Evolutionary conservation across 192 early-diverging fungal genomes (phyloP).

Genomic region (Anaeromyces robustus): DNA sequence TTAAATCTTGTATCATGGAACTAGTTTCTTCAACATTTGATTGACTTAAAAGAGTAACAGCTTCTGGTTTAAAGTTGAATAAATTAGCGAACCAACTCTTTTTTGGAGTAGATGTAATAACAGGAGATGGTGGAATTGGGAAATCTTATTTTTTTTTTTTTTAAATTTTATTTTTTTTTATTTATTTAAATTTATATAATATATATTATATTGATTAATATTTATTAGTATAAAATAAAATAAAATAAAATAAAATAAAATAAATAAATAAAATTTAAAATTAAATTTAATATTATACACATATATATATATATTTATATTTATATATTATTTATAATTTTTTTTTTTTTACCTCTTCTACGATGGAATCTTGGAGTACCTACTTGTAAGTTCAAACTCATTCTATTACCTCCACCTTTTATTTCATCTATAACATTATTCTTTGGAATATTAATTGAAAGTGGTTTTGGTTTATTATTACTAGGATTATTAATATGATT

Average conservation of each 20-base stretch:
- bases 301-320: no score
- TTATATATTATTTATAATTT: not conserved
- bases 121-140: slow-evolving; percentile 13
- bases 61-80: slow-evolving; percentile 26
- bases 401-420: not conserved
- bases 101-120: slow-evolving; percentile 21
- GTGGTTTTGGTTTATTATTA: not conserved
- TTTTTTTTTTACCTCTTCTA: slow-evolving; percentile 4
- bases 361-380: slow-evolving; percentile 22
- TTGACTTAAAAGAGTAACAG: not conserved
- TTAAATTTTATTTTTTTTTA: not conserved
- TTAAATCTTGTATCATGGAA: not conserved
- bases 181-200: not conserved
- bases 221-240: no score
- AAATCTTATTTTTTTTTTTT: not conserved
- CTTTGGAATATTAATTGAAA: not conserved
- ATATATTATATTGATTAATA: not conserved
- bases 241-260: no score
- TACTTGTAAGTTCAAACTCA: not conserved
- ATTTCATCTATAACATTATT: not conserved
- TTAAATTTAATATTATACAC: no score
- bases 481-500: not conserved
- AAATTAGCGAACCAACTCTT: slow-evolving; percentile 21
- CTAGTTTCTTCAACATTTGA: not conserved
- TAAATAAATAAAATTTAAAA: no score